A percentile compares a stretch with the other conserved stretches of the same genome.
phyloP scores from a whole-genome alignment of 2,329 filamentous ascomycete species.

The Alternaria triticimaculans region DNA sequence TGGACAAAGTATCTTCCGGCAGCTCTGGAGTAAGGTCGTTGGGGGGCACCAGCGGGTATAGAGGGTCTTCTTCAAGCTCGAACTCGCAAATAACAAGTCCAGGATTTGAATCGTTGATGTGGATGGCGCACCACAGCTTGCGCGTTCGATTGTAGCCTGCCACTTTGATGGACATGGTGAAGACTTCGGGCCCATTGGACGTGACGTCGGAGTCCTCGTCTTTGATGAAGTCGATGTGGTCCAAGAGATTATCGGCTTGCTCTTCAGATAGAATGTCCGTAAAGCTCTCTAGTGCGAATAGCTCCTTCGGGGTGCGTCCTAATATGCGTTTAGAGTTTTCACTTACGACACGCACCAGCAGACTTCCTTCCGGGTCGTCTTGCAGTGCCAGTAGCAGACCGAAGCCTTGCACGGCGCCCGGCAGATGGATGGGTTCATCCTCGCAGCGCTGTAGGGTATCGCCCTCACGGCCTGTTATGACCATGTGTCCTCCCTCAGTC shows the following conservation, averaged over 20 bases:
- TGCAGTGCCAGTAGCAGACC: conserved; percentile 77
- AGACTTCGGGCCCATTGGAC: conserved; percentile 82
- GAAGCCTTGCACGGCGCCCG: conserved; percentile 81
- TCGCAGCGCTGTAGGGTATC: conserved; percentile 79
- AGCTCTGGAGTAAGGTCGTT: conserved; percentile 65
- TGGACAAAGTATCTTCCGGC: conserved; percentile 76
- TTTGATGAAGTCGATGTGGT: conserved; percentile 86
- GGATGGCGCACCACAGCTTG: conserved; percentile 88
- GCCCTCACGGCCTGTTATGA: conserved; percentile 80
- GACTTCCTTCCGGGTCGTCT: conserved; percentile 69
- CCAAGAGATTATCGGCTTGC: conserved; percentile 80
- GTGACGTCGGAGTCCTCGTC: conserved; percentile 80
- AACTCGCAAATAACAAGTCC: conserved; percentile 83
- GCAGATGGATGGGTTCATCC: conserved; percentile 89
- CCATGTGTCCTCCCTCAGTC: conserved; percentile 78
- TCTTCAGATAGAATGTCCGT: conserved; percentile 85
- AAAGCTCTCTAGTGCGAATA: conserved; percentile 78
- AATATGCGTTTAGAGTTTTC: conserved; percentile 80
- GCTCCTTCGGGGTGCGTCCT: conserved; percentile 76
- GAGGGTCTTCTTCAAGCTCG: conserved; percentile 78
- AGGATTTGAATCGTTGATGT: conserved; percentile 71
- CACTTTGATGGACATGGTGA: conserved; percentile 74
- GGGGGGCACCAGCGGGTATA: conserved; percentile 70
- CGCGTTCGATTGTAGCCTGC: conserved; percentile 59
- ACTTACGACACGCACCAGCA: conserved; percentile 76